Percentiles rank a stretch among this genome's conserved stretches.
These are phyloP conservation scores for Didymella segeticola DNA, from an alignment of 2,329 filamentous ascomycete genomes.

Conservation along the genomic window DNA sequence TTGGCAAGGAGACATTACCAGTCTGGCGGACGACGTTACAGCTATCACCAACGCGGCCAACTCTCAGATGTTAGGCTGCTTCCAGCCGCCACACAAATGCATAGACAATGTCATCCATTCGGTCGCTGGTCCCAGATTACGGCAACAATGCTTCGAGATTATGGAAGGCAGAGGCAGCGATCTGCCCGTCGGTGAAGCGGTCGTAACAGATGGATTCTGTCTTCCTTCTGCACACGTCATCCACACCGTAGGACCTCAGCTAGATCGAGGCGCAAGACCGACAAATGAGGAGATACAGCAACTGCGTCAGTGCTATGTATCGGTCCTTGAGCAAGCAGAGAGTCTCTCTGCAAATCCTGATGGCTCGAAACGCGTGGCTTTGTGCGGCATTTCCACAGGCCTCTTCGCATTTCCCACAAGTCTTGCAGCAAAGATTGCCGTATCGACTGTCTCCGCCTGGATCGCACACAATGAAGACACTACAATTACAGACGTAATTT, in stretches of 20 bases:
- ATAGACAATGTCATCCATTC: conserved; percentile 50
- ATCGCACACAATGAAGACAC: conserved; percentile 32
- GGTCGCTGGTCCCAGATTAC: conserved; percentile 39
- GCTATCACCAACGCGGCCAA: conserved; percentile 50
- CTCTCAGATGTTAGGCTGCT: conserved; percentile 45
- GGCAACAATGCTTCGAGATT: conserved; percentile 37
- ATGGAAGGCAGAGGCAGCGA: conserved; percentile 32
- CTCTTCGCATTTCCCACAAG: conserved; percentile 44
- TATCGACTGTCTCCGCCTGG: conserved; percentile 37
- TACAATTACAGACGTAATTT: conserved; percentile 41
- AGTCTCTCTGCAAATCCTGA: conserved; percentile 26
- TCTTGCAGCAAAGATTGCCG: conserved; percentile 38
- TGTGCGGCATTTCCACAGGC: conserved; percentile 48
- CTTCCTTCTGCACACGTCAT: conserved; percentile 40
- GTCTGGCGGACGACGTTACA: conserved; percentile 34
- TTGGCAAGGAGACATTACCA: conserved; percentile 48
- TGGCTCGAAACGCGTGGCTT: conserved; percentile 37
- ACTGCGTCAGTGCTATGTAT: conserved; percentile 40
- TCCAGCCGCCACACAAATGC: conserved; percentile 43
- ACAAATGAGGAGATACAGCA: conserved; percentile 25
- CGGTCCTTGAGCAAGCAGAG: conserved; percentile 40
- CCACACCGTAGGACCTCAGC: conserved; percentile 47
- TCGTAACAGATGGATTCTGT: conserved; percentile 37
- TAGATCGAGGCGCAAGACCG: conserved; percentile 29
- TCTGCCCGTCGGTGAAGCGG: conserved; percentile 35